A percentile compares a stretch with the other conserved stretches of the same genome.
Conservation (phyloP, 1,139 yeast genomes). For the Protomyces inundatus region DNA sequence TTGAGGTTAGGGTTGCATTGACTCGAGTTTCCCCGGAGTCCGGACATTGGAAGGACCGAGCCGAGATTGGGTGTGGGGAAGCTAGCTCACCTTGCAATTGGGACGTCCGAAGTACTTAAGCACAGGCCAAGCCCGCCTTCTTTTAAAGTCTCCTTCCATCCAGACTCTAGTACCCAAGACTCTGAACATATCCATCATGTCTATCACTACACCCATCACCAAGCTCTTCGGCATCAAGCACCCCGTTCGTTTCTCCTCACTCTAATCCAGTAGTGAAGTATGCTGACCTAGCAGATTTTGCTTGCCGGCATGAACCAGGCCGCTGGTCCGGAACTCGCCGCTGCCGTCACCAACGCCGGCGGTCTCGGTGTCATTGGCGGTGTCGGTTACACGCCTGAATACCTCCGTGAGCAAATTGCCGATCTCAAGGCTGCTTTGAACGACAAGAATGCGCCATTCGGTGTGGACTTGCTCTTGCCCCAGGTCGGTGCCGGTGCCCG, state of each 20-base stretch:
- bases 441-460: constrained; percentile 33
- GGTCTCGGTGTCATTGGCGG: constrained; percentile 37
- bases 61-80: too few relatives aligned
- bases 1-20: too few relatives aligned
- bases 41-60: too few relatives aligned
- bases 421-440: constrained; percentile 33
- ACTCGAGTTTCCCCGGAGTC: too few relatives aligned
- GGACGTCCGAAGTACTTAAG: too few relatives aligned
- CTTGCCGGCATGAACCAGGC: neutral
- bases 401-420: constrained; percentile 34
- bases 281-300: neutral
- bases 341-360: constrained; percentile 37
- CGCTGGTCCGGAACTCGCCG: constrained; percentile 35
- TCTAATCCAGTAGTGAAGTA: constrained; percentile 20
- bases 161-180: too few relatives aligned
- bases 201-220: constrained; percentile 33
- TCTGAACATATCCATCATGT: neutral
- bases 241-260: constrained; percentile 37
- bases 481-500: constrained; percentile 37
- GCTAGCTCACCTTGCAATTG: too few relatives aligned
- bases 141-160: too few relatives aligned
- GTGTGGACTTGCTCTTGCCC: constrained; percentile 36
- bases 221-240: constrained; percentile 35
- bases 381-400: constrained; percentile 34
- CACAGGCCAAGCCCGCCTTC: too few relatives aligned